Conservation (phyloP, 768 basidiomycete genomes). For the Auriscalpium orientale region DNA sequence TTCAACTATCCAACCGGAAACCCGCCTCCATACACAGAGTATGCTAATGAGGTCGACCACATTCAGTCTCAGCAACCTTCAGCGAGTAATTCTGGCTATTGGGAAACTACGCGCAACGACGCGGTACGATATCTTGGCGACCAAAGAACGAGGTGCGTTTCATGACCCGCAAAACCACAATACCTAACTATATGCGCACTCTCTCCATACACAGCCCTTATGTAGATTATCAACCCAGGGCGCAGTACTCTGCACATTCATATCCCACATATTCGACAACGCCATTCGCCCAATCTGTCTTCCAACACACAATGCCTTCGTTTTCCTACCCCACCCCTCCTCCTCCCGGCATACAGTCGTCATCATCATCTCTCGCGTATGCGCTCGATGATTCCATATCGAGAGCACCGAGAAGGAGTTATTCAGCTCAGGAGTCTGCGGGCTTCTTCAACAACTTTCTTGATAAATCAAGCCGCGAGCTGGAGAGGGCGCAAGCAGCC, state of each 20-base stretch:
- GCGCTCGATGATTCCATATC: constrained; percentile 50
- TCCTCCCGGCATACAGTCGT: constrained; percentile 53
- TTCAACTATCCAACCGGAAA: constrained; percentile 25
- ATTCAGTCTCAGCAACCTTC: constrained; percentile 41
- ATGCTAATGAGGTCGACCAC: constrained; percentile 53
- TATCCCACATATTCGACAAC: constrained; percentile 48
- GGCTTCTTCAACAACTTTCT: constrained; percentile 64
- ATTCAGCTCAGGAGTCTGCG: constrained; percentile 50
- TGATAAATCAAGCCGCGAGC: constrained; percentile 43
- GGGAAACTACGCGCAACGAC: constrained; percentile 56
- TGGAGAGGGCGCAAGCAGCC: constrained; percentile 22
- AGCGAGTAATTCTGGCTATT: constrained; percentile 46
- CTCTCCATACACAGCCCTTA: constrained; percentile 10
- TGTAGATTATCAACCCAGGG: constrained; percentile 26
- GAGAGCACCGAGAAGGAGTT: constrained; percentile 23
- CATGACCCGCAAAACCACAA: not conserved
- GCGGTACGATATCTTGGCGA: constrained; percentile 52
- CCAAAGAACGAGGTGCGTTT: constrained; percentile 22
- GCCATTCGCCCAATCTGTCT: constrained; percentile 55
- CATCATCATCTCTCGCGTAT: constrained; percentile 68
- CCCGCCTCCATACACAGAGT: constrained; percentile 57
- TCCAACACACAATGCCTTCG: constrained; percentile 55
- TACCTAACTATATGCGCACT: constrained; percentile 12
- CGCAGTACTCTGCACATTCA: constrained; percentile 36
- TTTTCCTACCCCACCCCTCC: constrained; percentile 65